Percentiles rank a stretch among this genome's conserved stretches.
phyloP scores from a whole-genome alignment of 495 filamentous ascomycete genomes.

The Penicillium lagena region DNA sequence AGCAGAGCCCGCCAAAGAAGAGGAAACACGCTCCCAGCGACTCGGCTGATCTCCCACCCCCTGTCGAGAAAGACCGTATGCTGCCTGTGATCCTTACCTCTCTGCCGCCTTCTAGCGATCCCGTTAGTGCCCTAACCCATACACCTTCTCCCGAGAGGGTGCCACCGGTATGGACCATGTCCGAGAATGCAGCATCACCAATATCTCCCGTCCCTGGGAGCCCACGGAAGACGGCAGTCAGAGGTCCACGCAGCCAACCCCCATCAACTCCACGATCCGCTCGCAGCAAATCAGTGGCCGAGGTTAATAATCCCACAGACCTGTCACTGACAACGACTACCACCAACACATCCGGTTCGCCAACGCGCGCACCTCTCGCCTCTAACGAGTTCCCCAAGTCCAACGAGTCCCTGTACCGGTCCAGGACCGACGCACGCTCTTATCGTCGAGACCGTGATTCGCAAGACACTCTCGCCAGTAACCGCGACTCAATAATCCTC shows the following conservation, averaged over 20 bases:
- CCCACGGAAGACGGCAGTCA: slow-evolving; percentile 29
- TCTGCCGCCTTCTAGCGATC: slow-evolving; percentile 14
- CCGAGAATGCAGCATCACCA: slow-evolving; percentile 17
- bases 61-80: slow-evolving; percentile 1
- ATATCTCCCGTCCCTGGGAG: slow-evolving; percentile 15
- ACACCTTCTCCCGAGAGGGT: slow-evolving; percentile 31
- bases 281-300: slow-evolving; percentile 16
- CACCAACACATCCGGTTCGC: too few species aligned
- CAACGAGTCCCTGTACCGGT: slow-evolving; percentile 11
- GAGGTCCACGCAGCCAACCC: slow-evolving; percentile 35
- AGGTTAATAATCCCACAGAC: slow-evolving; percentile 5
- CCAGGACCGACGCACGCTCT: slow-evolving; percentile 7
- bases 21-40: slow-evolving; percentile 12
- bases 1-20: slow-evolving; percentile 19
- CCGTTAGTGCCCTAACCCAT: slow-evolving; percentile 13
- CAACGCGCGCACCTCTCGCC: too few species aligned
- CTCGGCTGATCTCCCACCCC: slow-evolving; percentile 1
- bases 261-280: slow-evolving; percentile 1
- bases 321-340: neutral
- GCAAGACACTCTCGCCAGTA: slow-evolving; percentile 2
- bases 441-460: slow-evolving; percentile 5
- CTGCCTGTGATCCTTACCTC: slow-evolving; percentile 25
- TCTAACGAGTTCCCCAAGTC: slow-evolving; percentile 17
- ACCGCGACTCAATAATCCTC: slow-evolving; percentile 1
- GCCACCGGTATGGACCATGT: slow-evolving; percentile 21